Conservation (phyloP, 176 grass and related monocot genomes). For the Aegilops sharonensis region DNA sequence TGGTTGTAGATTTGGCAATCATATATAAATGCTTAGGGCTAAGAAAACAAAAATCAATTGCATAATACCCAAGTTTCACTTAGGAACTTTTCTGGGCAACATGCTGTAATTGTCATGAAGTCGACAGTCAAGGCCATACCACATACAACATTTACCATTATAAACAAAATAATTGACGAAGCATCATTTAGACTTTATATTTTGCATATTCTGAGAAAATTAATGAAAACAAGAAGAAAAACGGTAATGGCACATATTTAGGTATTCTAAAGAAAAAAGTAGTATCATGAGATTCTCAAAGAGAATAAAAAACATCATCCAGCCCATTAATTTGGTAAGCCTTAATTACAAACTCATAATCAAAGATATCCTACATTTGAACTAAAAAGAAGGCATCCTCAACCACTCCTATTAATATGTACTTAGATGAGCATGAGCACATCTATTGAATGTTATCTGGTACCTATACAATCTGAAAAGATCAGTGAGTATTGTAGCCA, state of each 20-base stretch:
- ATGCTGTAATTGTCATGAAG: background rate
- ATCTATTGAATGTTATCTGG: background rate
- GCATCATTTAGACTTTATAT: background rate
- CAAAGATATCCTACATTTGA: background rate
- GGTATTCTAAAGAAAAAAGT: background rate
- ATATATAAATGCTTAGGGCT: background rate
- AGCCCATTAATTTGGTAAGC: background rate
- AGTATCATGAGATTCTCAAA: background rate
- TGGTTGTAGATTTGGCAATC: background rate
- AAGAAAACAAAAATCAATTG: background rate
- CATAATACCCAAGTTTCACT: background rate
- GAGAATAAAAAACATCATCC: background rate
- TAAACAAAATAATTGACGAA: background rate
- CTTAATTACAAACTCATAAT: background rate
- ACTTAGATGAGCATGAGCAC: conserved; percentile 1
- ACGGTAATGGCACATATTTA: background rate
- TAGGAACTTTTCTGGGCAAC: conserved; percentile 22
- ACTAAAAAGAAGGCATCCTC: background rate
- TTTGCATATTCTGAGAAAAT: background rate
- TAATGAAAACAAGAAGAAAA: background rate
- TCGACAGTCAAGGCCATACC: background rate
- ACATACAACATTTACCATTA: background rate
- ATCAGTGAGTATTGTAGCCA: background rate
- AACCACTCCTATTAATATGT: background rate
- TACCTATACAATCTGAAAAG: background rate